Base-by-base conservation (phyloP, 108 stramenopile genomes). In the Ochromonas danica region DNA sequence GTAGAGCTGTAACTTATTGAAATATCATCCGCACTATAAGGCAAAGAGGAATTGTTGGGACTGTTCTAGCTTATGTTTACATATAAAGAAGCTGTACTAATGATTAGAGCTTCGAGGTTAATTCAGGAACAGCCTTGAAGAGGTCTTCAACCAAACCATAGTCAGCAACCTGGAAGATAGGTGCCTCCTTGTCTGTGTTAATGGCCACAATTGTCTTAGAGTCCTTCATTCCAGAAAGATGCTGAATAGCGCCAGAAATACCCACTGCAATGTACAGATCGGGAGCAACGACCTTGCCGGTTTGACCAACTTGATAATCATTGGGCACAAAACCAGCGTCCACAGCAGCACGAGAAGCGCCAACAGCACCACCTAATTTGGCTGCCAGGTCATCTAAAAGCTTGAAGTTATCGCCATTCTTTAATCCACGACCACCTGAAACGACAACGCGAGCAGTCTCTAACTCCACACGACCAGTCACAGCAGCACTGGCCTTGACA, bases 191-290 rank as follows among this genome's bases (percentile, higher is more conserved):
- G 90, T 99, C 98, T 84, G 95, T 98, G 85, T 99, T 99, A 86
- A 99, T 97, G 75, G 96, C 96, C 30, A 99, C 97, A 86, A 99
- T 98, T 36, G 92, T 93, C 84, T 99, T 99, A 82, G 90, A 90
- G 86, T 99, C 98, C 82, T 98, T 99, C 98, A 99, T 99, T 77
- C 98, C 98, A 57, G 88, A 87, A 63, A 99, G 89, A 86, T 99
- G 98, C 84, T 99, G 98, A 87, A 99, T 99, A n/a, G 98, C 98
- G 28, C 98, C 98, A n/a, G 90, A 91, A 85, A 99, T 99, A 60
- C 98, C 98, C 25, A 75, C 72, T 6, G 72, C 72, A 25, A 75
- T 75, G 31, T 75, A 75, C 25, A 95, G 85, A 79, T 95, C 92
- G 2, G 96, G 96, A 6, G 98, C 96, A 1, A 98, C 96, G 62